A percentile compares a stretch with the other conserved stretches of the same genome.
Conservation (phyloP, 495 filamentous ascomycete species). For the Pyrenula aspistea region DNA sequence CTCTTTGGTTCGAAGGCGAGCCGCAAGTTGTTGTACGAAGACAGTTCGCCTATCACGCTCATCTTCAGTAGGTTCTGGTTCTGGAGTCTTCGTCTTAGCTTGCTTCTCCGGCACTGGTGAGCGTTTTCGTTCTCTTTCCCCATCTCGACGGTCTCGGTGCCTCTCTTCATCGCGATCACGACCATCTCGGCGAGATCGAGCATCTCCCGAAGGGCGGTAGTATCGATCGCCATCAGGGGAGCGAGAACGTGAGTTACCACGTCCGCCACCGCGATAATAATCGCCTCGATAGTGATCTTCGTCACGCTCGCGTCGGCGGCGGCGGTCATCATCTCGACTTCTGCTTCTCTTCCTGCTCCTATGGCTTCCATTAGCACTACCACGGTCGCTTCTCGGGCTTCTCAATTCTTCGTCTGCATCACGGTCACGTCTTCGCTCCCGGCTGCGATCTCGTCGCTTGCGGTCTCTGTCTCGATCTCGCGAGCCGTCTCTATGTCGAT, state of each 20-base stretch:
- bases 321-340: slow-evolving; percentile 69
- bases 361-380: slow-evolving; percentile 69
- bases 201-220: slow-evolving; percentile 59
- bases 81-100: slow-evolving; percentile 34
- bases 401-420: slow-evolving; percentile 55
- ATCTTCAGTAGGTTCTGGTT: slow-evolving; percentile 73
- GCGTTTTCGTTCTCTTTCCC: slow-evolving; percentile 35
- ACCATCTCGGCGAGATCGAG: slow-evolving; percentile 36
- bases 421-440: slow-evolving; percentile 53
- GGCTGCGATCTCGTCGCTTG: slow-evolving; percentile 44
- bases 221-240: slow-evolving; percentile 63
- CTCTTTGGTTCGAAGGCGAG: slow-evolving; percentile 82
- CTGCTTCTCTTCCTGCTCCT: slow-evolving; percentile 74
- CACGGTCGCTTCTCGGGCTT: slow-evolving; percentile 65
- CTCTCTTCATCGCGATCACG: slow-evolving; percentile 36
- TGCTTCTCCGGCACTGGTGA: slow-evolving; percentile 34
- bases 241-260: slow-evolving; percentile 60
- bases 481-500: slow-evolving; percentile 34
- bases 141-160: slow-evolving; percentile 42
- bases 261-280: slow-evolving; percentile 61
- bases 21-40: slow-evolving; percentile 95
- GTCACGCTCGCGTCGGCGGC: slow-evolving; percentile 68
- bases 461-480: slow-evolving; percentile 50
- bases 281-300: slow-evolving; percentile 55
- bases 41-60: slow-evolving; percentile 94